A percentile compares a stretch with the other conserved stretches of the same genome.
Evolutionary conservation across 2,329 filamentous ascomycete genomes (phyloP).

Genomic region (Cytospora mali): DNA sequence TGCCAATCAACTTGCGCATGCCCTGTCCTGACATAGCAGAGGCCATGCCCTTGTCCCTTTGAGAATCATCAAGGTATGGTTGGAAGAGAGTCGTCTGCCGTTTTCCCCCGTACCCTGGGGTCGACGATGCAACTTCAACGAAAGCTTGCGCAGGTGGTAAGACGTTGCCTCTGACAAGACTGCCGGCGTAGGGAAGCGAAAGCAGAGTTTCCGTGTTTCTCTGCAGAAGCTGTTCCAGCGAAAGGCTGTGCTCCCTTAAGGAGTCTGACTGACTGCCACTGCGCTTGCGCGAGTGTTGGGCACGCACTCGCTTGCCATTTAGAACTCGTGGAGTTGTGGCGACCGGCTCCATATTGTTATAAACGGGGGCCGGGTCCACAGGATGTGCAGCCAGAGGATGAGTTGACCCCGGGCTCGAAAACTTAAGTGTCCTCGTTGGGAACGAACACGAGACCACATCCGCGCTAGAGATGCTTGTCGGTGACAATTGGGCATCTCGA

Average conservation of each 20-base stretch:
- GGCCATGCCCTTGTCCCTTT: slow-evolving; percentile 49
- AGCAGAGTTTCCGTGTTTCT: slow-evolving; percentile 62
- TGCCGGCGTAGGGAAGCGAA: slow-evolving; percentile 72
- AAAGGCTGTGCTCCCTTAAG: slow-evolving; percentile 64
- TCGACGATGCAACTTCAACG: slow-evolving; percentile 66
- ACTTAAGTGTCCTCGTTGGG: slow-evolving; percentile 53
- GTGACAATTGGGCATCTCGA: slow-evolving; percentile 47
- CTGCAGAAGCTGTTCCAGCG: slow-evolving; percentile 50
- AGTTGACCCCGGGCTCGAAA: slow-evolving; percentile 42
- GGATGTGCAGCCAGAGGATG: slow-evolving; percentile 58
- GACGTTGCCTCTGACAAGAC: slow-evolving; percentile 83
- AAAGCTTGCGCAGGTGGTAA: slow-evolving; percentile 82
- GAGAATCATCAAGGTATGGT: slow-evolving; percentile 39
- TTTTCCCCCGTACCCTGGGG: slow-evolving; percentile 47
- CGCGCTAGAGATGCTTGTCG: slow-evolving; percentile 60
- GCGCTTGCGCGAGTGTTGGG: slow-evolving; percentile 68
- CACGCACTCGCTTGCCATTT: slow-evolving; percentile 61
- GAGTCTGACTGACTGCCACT: slow-evolving; percentile 89
- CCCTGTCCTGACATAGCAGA: slow-evolving; percentile 70
- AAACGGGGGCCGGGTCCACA: slow-evolving; percentile 53
- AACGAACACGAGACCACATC: slow-evolving; percentile 68
- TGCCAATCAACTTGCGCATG: slow-evolving; percentile 84
- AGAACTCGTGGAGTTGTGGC: slow-evolving; percentile 62
- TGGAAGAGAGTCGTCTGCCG: slow-evolving; percentile 59
- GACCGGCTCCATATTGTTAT: slow-evolving; percentile 52